Evolutionary conservation across 1,284 basidiomycete genomes (phyloP), one percentile per base, ranked within the genome.

Genomic region (Singerocomus inundabilis): DNA sequence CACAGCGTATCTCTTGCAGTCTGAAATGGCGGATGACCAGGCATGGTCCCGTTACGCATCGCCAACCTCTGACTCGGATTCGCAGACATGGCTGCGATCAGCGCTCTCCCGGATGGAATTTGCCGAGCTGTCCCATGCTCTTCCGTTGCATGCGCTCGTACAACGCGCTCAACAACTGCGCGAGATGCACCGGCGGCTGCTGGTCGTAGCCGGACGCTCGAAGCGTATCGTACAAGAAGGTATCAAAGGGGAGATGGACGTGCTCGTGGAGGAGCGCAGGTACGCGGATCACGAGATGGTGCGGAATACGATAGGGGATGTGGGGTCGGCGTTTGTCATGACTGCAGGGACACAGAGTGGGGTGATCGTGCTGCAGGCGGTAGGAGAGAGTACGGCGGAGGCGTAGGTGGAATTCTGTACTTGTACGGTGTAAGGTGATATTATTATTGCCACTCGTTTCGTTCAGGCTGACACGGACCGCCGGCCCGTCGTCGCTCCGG

Each of bases 161-260:
- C 76, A 82, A 13, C 70, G 74, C 2, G 76, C 63, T 31, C 63
- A 56, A 45, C 58, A n/a, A 46, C 44, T 68, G 3, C 56, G 52
- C n/a, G 66, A 56, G 53, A 57, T 43, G 25, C 63, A 50, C 30
- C 64, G 50, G 6, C 67, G 66, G 55, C 72, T 76, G 13, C 70
- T 88, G 33, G 73, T 92, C 34, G 76, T 90, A 10, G 68, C 91
- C 13, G 92, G 91, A 2, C 79, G 93, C 2, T 91, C 89, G 24
- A 75, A 91, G 46, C 74, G 87, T 44, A 73, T 89, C 69, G 79
- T 81, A 5, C 70, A 78, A 2, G 78, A 82, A 54, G 76, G 74
- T 15, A 76, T 85, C 52, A 56, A 64, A 15, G 59, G 58, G 1
- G 93, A 95, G 70, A 63, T 92, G 44, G 72, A 72, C 25, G 63